A percentile compares a stretch with the other conserved stretches of the same genome.
Conservation (phyloP, 371 early-diverging fungal genomes). For the Fennellomyces sp. region DNA sequence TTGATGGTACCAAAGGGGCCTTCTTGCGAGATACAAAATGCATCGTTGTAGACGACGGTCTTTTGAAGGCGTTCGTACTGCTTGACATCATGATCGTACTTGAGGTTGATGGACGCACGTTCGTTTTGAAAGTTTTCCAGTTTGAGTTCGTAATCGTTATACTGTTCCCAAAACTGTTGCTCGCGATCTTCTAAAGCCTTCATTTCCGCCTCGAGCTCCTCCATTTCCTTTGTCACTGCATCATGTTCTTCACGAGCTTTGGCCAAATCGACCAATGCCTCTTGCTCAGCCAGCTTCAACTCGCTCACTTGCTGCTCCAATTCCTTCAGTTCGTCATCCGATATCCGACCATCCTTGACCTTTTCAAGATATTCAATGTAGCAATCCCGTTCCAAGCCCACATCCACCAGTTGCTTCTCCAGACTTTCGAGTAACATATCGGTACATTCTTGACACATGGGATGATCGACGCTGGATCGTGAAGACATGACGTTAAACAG, state of each 20-base stretch:
- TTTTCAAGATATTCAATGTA: conserved; percentile 74
- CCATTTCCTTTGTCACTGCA: conserved; percentile 59
- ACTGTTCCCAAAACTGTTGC: conserved; percentile 73
- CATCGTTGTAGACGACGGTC: conserved; percentile 93
- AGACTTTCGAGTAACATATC: conserved; percentile 75
- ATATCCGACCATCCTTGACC: conserved; percentile 55
- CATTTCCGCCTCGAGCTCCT: conserved; percentile 62
- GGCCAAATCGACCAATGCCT: conserved; percentile 55
- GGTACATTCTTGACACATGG: conserved; percentile 90
- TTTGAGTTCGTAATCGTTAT: conserved; percentile 70
- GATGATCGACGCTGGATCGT: conserved; percentile 78
- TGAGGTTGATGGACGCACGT: conserved; percentile 77
- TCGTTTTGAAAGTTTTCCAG: conserved; percentile 73
- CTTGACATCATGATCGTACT: conserved; percentile 75
- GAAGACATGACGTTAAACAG: conserved; percentile 75
- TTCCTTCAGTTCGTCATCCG: conserved; percentile 48
- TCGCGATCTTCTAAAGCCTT: conserved; percentile 68
- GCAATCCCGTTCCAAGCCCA: conserved; percentile 71
- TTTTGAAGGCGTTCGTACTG: conserved; percentile 85
- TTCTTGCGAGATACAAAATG: conserved; percentile 85
- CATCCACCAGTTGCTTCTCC: conserved; percentile 71
- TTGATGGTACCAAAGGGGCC: conserved; percentile 93
- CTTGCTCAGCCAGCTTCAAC: conserved; percentile 55
- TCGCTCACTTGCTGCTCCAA: conserved; percentile 52
- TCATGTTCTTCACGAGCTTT: conserved; percentile 66